Percentiles rank a stretch among this genome's conserved stretches.
Evolutionary conservation across 345 rosid genomes (phyloP).

Genomic region (Lumnitzera littorea): DNA sequence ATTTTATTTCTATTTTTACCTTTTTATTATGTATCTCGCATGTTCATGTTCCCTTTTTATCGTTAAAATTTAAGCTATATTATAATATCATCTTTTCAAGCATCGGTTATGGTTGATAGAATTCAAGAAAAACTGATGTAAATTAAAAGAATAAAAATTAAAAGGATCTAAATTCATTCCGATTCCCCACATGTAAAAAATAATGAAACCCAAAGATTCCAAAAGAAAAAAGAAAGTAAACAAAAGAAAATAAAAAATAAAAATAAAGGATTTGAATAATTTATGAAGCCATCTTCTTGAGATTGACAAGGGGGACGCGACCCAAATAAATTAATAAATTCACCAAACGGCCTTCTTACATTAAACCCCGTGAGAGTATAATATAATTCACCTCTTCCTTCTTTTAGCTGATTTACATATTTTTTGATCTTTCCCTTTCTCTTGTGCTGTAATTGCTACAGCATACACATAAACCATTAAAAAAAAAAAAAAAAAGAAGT

Average conservation of each 20-base stretch:
- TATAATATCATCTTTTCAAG: no score
- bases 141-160: no score
- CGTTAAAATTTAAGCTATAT: no score
- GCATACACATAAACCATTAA: not conserved
- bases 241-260: not conserved
- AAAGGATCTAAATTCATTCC: no score
- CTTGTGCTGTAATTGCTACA: not conserved
- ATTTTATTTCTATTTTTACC: no score
- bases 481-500: not conserved
- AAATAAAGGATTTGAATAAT: not conserved
- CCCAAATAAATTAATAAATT: slow-evolving; percentile 32
- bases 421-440: slow-evolving; percentile 10
- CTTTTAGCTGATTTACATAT: not conserved
- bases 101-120: no score
- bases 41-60: no score
- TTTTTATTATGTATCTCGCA: no score
- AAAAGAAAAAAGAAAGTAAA: slow-evolving; percentile 10
- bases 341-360: slow-evolving; percentile 32
- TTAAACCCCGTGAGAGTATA: slow-evolving; percentile 37
- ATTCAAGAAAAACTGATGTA: no score
- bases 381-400: not conserved
- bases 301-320: slow-evolving; percentile 70
- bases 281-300: slow-evolving; percentile 40
- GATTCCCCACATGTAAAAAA: slow-evolving; percentile 3
- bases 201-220: slow-evolving; percentile 28